Conservation (phyloP, 2,329 filamentous ascomycete species). For the Diaporthe citriasiana region DNA sequence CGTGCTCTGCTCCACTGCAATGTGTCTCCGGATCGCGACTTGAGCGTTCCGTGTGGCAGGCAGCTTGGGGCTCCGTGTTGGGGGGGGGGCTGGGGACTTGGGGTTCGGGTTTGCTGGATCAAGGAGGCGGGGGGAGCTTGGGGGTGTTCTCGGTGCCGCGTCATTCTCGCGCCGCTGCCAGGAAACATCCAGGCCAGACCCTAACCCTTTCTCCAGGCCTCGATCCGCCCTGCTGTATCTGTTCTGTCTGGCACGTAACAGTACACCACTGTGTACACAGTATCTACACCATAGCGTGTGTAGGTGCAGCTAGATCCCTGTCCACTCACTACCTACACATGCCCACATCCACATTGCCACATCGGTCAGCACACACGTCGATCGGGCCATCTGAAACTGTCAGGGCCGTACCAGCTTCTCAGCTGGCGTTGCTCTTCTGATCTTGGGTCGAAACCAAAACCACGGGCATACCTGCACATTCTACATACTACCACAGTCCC, state of each 20-base stretch:
- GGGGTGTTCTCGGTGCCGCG: background rate
- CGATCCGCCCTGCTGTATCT: too few relatives aligned
- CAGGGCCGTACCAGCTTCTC: background rate
- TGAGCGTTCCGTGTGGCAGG: background rate
- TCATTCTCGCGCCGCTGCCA: slow-evolving; percentile 10
- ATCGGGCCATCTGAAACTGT: slow-evolving; percentile 20
- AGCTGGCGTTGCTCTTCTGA: background rate
- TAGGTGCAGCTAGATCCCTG: too few relatives aligned
- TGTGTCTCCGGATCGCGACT: slow-evolving; percentile 10
- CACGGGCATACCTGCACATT: background rate
- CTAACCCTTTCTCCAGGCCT: background rate
- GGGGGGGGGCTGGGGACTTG: background rate
- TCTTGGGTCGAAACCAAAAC: background rate
- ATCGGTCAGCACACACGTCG: background rate
- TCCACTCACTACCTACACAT: background rate
- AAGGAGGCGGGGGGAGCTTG: background rate
- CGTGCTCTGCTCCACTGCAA: slow-evolving; percentile 1
- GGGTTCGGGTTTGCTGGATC: background rate
- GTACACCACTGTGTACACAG: too few relatives aligned
- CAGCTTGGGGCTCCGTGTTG: background rate
- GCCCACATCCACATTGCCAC: background rate
- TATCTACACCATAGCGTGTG: too few relatives aligned
- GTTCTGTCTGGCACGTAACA: too few relatives aligned
- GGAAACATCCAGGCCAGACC: background rate
- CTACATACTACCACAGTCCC: background rate